A percentile compares a stretch with the other conserved stretches of the same genome.
These are phyloP conservation scores for Plasmopara muralis DNA, from an alignment of 352 stramenopile species.

Conservation along the genomic window DNA sequence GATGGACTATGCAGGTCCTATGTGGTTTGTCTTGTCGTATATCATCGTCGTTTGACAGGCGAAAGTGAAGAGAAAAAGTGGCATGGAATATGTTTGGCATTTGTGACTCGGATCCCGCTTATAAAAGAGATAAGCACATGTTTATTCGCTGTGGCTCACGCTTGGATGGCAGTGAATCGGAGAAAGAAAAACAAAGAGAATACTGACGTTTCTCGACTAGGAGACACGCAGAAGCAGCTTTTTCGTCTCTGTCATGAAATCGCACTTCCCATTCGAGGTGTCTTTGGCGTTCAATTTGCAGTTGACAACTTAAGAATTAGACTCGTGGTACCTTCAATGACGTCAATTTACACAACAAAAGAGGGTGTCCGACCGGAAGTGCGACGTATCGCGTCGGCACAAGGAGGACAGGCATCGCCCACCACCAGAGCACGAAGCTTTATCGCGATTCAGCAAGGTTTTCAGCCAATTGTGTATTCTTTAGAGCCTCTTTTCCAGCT, in stretches of 20 bases:
- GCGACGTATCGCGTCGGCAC: slow-evolving; percentile 13
- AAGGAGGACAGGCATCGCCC: slow-evolving; percentile 29
- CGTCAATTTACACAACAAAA: slow-evolving; percentile 45
- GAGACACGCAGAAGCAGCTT: slow-evolving; percentile 31
- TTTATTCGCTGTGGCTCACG: slow-evolving; percentile 44
- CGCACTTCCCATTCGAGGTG: slow-evolving; percentile 49
- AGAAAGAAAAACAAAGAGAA: neutral
- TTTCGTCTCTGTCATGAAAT: slow-evolving; percentile 50
- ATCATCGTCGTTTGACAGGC: slow-evolving; percentile 32
- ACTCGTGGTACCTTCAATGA: slow-evolving; percentile 46
- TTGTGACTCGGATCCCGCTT: slow-evolving; percentile 63
- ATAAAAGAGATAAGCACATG: slow-evolving; percentile 47
- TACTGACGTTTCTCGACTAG: slow-evolving; percentile 3
- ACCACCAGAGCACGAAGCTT: slow-evolving; percentile 36
- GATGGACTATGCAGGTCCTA: slow-evolving; percentile 69
- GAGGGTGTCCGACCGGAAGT: slow-evolving; percentile 11
- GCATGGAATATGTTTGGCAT: slow-evolving; percentile 63
- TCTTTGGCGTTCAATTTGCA: slow-evolving; percentile 57
- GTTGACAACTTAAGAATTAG: slow-evolving; percentile 29
- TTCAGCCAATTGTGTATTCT: slow-evolving; percentile 69
- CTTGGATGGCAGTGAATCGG: slow-evolving; percentile 35
- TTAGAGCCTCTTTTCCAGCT: slow-evolving; percentile 60
- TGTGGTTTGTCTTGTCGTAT: slow-evolving; percentile 63
- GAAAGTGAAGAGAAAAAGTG: slow-evolving; percentile 29
- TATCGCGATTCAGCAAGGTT: slow-evolving; percentile 40